Base-by-base conservation (phyloP, 2,329 filamentous ascomycete genomes). In the Stachybotrys chlorohalonatus region DNA sequence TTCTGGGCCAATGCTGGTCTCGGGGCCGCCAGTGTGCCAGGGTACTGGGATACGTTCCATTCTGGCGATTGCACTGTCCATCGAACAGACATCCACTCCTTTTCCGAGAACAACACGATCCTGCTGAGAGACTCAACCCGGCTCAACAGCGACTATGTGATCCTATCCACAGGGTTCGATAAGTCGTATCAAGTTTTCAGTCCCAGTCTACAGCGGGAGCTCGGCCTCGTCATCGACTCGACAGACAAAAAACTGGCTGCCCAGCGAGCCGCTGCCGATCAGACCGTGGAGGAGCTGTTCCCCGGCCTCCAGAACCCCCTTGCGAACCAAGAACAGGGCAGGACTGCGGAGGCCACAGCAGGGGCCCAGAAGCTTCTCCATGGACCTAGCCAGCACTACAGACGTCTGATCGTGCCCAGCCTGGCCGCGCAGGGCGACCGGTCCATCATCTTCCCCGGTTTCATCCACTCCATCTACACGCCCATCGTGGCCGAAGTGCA, bases 41-140 rank as follows among this genome's bases (percentile, higher is more conserved):
- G 67, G 31, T 71, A 68, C 55, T 70, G 68, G 69, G 57, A 63
- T 8, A 57, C 58, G 1, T 58, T 72, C 49, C 68, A 70, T 52
- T 47, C 31, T 0, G 66, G 64, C 9, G 59, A 68, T 55, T 56
- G 60, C 47, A 68, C 62, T 3, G 56, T 70, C 2, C 58, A 62
- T 47, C 31, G 59, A 17, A 56, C 52, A 3, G 61, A 63, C 42
- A 59, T 66, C 39, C 56, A 57, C 15, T 60, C 60, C 4, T 50
- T 64, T 17, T 42, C 51, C 7, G 55, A 62, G 30, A 51, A 49
- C 11, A 52, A 62, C 24, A 24, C 24, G 42, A 36, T 52, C 2
- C 55, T 66, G 15, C 57, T 66, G 5, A 47, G 55, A 17, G 56
- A 62, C 49, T 62, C 58, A 5, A 31, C 36, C 13, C 48, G 42